Evolutionary conservation across 371 early-diverging fungal species (phyloP).

Genomic region (Dichotomocladium elegans): DNA sequence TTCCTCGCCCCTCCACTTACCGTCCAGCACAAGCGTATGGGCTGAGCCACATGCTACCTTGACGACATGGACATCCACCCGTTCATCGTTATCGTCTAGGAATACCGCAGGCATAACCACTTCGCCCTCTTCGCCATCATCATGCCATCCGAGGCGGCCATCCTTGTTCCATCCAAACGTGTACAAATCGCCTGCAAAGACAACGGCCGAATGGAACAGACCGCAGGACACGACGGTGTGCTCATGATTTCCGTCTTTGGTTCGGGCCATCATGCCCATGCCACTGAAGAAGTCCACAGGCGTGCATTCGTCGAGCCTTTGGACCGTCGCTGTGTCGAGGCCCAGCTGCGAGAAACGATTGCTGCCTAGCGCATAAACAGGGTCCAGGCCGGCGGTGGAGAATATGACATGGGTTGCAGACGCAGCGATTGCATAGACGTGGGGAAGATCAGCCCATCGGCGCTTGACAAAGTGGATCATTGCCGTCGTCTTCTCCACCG

Average conservation of each 20-base stretch:
- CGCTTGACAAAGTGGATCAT: neutral
- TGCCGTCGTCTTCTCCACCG: neutral
- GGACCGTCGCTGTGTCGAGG: conserved; percentile 9
- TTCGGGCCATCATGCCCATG: conserved; percentile 16
- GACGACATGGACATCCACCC: conserved; percentile 16
- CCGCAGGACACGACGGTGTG: conserved; percentile 22
- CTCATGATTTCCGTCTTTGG: neutral
- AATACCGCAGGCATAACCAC: conserved; percentile 17
- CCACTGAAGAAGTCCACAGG: conserved; percentile 34
- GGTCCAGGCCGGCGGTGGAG: conserved; percentile 7
- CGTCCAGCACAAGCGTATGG: conserved; percentile 41
- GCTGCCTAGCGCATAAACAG: conserved; percentile 32
- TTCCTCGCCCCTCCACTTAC: conserved; percentile 6
- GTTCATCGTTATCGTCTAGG: conserved; percentile 12
- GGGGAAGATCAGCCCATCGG: neutral
- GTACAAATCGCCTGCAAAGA: conserved; percentile 29
- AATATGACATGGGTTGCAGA: conserved; percentile 29
- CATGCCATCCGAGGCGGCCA: conserved; percentile 31
- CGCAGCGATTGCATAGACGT: conserved; percentile 10
- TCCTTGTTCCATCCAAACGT: conserved; percentile 40
- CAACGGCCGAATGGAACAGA: conserved; percentile 35
- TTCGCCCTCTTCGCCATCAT: conserved; percentile 9
- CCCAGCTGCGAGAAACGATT: conserved; percentile 41
- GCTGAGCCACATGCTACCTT: conserved; percentile 31
- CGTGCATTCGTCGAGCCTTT: conserved; percentile 3